Evolutionary conservation across 139 green algal species (phyloP), one percentile per base, ranked within the genome.

Genomic region (Mychonastes homosphaera): DNA sequence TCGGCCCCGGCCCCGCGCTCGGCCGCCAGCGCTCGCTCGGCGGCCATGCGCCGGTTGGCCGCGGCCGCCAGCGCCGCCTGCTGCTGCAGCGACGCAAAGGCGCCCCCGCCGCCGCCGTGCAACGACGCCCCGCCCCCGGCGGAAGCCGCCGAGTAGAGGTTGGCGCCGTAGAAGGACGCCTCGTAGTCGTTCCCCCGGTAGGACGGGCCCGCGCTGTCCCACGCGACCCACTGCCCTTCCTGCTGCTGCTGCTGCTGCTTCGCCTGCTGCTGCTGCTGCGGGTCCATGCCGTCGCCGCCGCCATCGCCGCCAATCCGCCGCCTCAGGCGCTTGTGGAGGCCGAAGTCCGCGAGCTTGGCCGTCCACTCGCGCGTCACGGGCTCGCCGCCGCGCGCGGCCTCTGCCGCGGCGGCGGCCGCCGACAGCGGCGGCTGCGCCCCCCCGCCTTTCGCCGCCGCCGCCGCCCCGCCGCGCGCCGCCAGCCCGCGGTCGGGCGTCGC

Each of bases 311-410:
- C n/a, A n/a, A 47, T 29, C 24, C 62, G 48, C 3, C 39, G 27
- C 8, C 69, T 51, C 26, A 78, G 60, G 8, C 71, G 70, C 63
- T 86, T 86, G 59, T 78, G 68, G 13, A 86, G 64, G 13, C 79
- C 79, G 57, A 86, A 86, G 58, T 86, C 79, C 8, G 72, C 76
- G 16, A 86, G 65, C 65, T 86, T 86, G 41, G 65, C 74, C 55
- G n/a, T n/a, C n/a, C n/a, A n/a, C n/a, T n/a, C n/a, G n/a, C n/a
- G n/a, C n/a, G n/a, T 55, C 15, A 24, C 30, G 38, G 38, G 38
- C 13, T 44, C 13, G 38, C 13, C 38, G 38, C 13, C 13, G 13
- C 12, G 38, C 13, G 38, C 13, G 38, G 38, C 15, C 13, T n/a
- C 13, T 12, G 38, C 13, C 13, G 38, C 15, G 38, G 38, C 38